These are phyloP conservation scores for Hippophae rhamnoides DNA, from an alignment of 306 rosid genomes.

Conservation along the genomic window DNA sequence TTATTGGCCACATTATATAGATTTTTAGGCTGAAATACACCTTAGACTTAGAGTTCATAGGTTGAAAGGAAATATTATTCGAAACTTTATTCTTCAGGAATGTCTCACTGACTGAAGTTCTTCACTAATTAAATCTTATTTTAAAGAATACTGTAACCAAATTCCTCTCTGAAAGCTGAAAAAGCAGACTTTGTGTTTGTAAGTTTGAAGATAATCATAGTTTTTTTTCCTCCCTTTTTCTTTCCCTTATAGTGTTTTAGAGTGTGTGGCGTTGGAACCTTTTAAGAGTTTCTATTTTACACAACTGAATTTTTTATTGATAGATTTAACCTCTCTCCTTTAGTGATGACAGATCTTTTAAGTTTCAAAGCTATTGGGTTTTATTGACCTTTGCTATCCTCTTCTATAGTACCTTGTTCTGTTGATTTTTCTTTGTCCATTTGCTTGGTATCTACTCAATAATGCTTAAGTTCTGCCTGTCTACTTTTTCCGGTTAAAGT, in stretches of 20 bases:
- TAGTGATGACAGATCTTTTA: neutral
- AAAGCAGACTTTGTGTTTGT: no score
- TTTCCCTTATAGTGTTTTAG: no score
- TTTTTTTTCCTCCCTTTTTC: no score
- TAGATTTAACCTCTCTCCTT: neutral
- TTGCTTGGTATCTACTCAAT: neutral
- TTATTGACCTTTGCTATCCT: neutral
- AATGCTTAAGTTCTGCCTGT: neutral
- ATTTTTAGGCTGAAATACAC: neutral
- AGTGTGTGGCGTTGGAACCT: no score
- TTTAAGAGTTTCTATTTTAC: no score
- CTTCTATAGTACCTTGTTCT: neutral
- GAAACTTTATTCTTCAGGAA: no score
- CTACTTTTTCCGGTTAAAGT: neutral
- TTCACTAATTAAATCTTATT: no score
- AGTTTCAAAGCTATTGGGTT: neutral
- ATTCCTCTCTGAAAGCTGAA: no score
- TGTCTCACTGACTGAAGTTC: no score
- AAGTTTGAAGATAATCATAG: no score
- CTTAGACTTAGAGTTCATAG: neutral
- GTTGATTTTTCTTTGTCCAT: neutral
- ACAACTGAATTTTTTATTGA: no score
- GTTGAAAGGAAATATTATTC: neutral
- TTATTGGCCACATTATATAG: neutral
- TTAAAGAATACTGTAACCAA: no score